Evolutionary conservation across 108 stramenopile genomes (phyloP).

Genomic region (Epithemia pelagica): DNA sequence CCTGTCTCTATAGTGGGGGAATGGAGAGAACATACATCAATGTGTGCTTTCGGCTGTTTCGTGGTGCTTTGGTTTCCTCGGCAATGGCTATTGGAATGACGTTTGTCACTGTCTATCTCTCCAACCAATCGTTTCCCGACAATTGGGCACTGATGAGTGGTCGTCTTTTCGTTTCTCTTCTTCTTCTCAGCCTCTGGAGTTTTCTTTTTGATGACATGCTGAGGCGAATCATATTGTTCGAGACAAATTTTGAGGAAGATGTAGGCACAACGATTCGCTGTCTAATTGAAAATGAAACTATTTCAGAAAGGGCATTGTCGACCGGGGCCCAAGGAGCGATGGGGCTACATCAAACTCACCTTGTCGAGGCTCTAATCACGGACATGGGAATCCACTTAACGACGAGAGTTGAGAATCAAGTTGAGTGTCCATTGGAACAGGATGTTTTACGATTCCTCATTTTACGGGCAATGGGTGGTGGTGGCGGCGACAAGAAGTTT

Average conservation of each 20-base stretch:
- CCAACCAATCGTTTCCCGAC: neutral
- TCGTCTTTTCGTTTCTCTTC: neutral
- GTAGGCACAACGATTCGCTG: neutral
- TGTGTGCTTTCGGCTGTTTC: neutral
- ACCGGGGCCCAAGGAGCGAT: neutral
- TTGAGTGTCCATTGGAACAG: conserved; percentile 31
- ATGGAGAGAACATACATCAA: neutral
- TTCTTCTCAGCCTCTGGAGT: neutral
- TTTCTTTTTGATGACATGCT: neutral
- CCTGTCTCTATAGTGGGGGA: neutral
- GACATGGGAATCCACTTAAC: neutral
- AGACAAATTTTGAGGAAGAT: neutral
- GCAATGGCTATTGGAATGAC: neutral
- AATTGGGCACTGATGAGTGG: neutral
- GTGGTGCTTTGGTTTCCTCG: neutral
- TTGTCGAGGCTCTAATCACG: neutral
- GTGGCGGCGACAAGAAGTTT: neutral
- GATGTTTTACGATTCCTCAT: conserved; percentile 35
- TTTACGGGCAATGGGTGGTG: conserved; percentile 31
- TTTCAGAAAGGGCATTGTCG: neutral
- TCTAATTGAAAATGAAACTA: neutral
- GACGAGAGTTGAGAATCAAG: neutral
- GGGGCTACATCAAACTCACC: neutral
- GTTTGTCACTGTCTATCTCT: neutral
- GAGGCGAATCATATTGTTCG: neutral